These are phyloP conservation scores for Croton setiger DNA, from an alignment of 441 rosid species.

Conservation along the genomic window DNA sequence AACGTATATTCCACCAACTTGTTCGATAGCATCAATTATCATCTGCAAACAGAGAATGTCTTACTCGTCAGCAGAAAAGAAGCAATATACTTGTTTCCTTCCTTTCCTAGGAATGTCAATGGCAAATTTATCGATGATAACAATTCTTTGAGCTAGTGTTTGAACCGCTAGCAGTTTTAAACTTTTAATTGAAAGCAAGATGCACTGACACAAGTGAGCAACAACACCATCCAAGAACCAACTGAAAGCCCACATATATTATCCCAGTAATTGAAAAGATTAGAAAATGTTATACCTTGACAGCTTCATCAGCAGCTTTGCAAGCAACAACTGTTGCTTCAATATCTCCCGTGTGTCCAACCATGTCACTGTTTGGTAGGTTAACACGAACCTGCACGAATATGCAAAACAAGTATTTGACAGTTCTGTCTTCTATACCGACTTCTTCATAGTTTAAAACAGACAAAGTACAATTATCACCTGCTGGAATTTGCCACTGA, in stretches of 20 bases:
- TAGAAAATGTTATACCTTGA: constrained; percentile 46
- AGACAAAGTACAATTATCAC: constrained; percentile 30
- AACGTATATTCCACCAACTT: constrained; percentile 89
- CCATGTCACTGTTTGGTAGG: constrained; percentile 94
- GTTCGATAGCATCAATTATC: constrained; percentile 72
- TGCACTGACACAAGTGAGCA: background rate
- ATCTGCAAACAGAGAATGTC: constrained; percentile 42
- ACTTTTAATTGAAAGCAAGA: background rate
- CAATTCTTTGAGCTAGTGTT: too few relatives aligned
- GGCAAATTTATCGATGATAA: too few relatives aligned
- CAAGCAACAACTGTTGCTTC: constrained; percentile 84
- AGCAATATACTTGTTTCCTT: background rate
- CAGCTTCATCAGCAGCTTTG: constrained; percentile 90
- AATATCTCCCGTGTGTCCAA: constrained; percentile 95
- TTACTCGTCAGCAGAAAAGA: constrained; percentile 10
- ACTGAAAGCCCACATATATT: background rate
- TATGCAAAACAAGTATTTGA: constrained; percentile 1
- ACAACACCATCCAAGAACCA: background rate
- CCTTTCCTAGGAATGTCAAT: background rate
- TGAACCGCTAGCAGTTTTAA: too few relatives aligned
- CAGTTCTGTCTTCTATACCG: background rate
- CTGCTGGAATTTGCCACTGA: constrained; percentile 84
- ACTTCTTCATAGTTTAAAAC: background rate
- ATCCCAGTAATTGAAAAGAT: background rate
- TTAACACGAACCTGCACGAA: constrained; percentile 74